Base-by-base conservation (phyloP, 768 basidiomycete genomes). In the Hysterangium stoloniferum region DNA sequence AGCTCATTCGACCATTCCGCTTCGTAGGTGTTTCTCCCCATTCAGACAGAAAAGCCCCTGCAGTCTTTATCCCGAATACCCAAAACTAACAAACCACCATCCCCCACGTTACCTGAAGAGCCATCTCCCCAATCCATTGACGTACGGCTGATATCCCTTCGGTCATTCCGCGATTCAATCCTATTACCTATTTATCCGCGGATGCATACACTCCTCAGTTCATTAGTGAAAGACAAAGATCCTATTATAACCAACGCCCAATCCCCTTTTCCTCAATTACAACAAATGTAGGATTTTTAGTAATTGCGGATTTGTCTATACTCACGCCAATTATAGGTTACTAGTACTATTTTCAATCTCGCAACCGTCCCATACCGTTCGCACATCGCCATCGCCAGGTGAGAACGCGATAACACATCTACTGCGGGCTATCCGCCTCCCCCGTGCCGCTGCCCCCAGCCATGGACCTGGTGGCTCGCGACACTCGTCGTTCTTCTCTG, bases 101-200 rank as follows among this genome's bases (percentile, higher is more conserved):
- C 82, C 45, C 68, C 79, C 58, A 60, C 71, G 4, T 71, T 79
- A 15, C 79, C 67, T 54, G 53, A 59, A 46, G 56, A 47, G 66
- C 24, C 55, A 59, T 12, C 45, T 48, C 64, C 31, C 67, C 77
- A 19, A 61, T 72, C 0, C 69, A 86, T 92, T 46, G 89, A 92
- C 56, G 86, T 91, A 22, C 81, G 89, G 27, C 79, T 79, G 5
- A 74, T 91, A n/a, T 84, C 86, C 5, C 71, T 92, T 22, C 76
- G 79, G 35, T 78, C 84, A 6, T 92, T 92, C 62, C 78, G 89
- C 25, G 88, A 92, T 66, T 77, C 76, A 49, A 79, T 91, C 51
- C 78, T 91, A 31, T 69, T 86, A 17, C 84, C 87, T 0, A 68
- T 84, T 15, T 77, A 71, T 44, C 60, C 74, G 46, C 70, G 77